These are phyloP conservation scores for Aegilops speltoides DNA, from an alignment of 176 grass and related monocot genomes.

Conservation along the genomic window DNA sequence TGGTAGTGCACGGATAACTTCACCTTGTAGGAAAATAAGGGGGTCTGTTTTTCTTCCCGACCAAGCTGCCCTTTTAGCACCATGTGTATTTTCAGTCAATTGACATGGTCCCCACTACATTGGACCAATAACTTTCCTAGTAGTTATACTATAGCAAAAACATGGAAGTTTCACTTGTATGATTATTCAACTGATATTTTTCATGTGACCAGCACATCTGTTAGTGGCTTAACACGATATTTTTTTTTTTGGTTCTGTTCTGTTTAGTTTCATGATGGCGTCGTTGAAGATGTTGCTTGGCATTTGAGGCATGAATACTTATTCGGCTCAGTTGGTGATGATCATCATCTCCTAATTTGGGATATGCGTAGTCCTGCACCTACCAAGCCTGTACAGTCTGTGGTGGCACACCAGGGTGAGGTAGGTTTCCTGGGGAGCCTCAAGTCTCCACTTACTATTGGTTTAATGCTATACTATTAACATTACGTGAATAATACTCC, in stretches of 20 bases:
- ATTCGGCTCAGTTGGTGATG: conserved; percentile 96
- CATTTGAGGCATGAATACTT: conserved; percentile 88
- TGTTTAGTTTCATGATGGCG: conserved; percentile 83
- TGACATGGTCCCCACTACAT: neutral
- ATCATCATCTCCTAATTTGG: conserved; percentile 76
- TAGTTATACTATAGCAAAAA: neutral
- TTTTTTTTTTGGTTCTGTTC: conserved; percentile 21
- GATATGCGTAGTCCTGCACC: conserved; percentile 54
- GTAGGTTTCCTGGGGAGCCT: conserved; percentile 47
- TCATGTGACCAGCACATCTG: neutral
- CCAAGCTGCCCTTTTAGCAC: neutral
- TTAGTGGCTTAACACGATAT: conserved; percentile 16
- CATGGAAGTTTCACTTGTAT: neutral
- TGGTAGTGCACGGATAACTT: neutral
- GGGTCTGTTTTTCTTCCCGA: neutral
- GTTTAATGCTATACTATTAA: neutral
- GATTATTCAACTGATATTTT: too few relatives aligned
- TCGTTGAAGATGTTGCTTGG: conserved; percentile 99
- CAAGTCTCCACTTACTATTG: conserved; percentile 6
- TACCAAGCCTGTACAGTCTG: conserved; percentile 79
- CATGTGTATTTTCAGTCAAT: neutral
- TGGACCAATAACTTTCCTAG: neutral
- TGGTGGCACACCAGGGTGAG: conserved; percentile 91
- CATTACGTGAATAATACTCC: too few relatives aligned
- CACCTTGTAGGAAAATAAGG: neutral